Base-by-base conservation (phyloP, 148 eudicot genomes). In the Silene latifolia region DNA sequence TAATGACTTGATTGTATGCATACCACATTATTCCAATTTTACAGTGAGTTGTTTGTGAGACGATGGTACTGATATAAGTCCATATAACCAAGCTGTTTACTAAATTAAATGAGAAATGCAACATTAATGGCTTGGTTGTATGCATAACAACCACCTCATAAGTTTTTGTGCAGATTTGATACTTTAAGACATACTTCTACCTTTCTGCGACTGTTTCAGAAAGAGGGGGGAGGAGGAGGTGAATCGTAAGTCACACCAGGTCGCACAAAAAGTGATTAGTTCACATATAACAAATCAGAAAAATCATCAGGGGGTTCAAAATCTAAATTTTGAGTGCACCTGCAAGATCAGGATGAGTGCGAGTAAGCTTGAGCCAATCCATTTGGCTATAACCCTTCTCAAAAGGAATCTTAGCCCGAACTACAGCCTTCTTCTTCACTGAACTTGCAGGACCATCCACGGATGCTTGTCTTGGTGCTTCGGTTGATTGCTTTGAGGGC, bases 311-410 rank as follows among this genome's bases (percentile, higher is more conserved):
- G 35, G 29, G 8, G 11, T 29, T n/a, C 18, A 67, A 14, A 4
- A 19, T n/a, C 71, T 20, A 60, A 56, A 56, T 14, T 56, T 23
- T 70, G 0, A 61, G 24, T 21, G 63, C 73, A 95, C 98, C 98
- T 86, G 98, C 98, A 65, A 95, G 92, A 73, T 95, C 97, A 72
- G 97, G 96, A 77, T 92, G 96, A 7, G 93, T 90, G 76, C 89
- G 88, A 61, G 91, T 89, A 85, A 95, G 88, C 88, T 89, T 95
- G 73, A 95, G 87, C 98, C 98, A 95, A 80, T 95, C 96, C 97
- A 95, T 87, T 76, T 83, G 98, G 72, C 96, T 92, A 69, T 90
- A 90, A 23, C 98, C 98, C 73, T 87, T 94, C 85, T 95, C 97
- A 77, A 84, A 95, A 53, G 98, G 98, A 83, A 95, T 90, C 83